A percentile compares a stretch with the other conserved stretches of the same genome.
phyloP scores from a whole-genome alignment of 169 alveolate species.

The Eimeria acervulina region DNA sequence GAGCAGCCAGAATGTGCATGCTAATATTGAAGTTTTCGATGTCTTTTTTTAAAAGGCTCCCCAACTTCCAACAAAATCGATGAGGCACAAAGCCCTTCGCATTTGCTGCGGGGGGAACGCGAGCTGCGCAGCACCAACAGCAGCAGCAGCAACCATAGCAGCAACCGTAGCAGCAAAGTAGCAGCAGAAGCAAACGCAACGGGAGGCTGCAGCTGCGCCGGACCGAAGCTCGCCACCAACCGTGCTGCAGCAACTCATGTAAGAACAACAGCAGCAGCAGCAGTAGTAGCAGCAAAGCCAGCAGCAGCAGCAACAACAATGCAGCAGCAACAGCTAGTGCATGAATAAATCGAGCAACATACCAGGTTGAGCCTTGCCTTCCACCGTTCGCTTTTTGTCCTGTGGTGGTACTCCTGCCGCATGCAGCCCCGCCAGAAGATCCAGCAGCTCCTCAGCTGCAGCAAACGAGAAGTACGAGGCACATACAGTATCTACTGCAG shows the following conservation, averaged over 20 bases:
- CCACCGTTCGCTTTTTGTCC: neutral
- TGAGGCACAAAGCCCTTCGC: neutral
- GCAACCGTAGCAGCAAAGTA: neutral
- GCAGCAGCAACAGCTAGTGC: neutral
- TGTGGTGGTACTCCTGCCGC: neutral
- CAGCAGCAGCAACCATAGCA: slow-evolving; percentile 1
- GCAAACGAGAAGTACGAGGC: neutral
- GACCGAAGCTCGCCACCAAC: too few relatives aligned
- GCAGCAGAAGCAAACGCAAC: too few relatives aligned
- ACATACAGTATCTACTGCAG: neutral
- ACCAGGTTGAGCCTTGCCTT: neutral
- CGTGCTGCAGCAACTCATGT: neutral
- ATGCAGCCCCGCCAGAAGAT: neutral
- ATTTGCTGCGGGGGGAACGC: too few relatives aligned
- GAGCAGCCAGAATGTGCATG: neutral
- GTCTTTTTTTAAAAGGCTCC: neutral
- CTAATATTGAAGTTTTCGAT: neutral
- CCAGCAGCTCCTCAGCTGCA: neutral
- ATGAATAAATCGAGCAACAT: neutral
- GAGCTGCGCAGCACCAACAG: neutral
- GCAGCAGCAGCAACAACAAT: neutral
- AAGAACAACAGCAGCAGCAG: neutral
- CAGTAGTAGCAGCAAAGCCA: neutral
- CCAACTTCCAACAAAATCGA: slow-evolving; percentile 22
- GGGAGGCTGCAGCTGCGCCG: too few relatives aligned